Conservation (phyloP, 306 rosid species). For the Biancaea sappan region DNA sequence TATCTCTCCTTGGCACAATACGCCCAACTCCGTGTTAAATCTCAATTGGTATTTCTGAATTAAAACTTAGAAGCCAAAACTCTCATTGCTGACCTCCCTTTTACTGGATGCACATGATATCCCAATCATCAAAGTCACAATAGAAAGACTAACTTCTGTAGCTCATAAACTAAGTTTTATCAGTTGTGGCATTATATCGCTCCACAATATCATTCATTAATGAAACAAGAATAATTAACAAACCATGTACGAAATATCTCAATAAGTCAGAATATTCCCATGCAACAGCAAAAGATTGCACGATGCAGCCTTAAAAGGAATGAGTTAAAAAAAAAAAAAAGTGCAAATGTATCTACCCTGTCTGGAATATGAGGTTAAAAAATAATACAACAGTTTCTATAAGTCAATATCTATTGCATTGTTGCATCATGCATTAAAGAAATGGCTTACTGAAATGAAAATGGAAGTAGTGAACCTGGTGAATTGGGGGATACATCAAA, state of each 20-base stretch:
- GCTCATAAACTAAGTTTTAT: slow-evolving; percentile 1
- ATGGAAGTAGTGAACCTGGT: slow-evolving; percentile 65
- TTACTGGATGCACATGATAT: slow-evolving; percentile 7
- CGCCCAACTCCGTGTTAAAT: slow-evolving; percentile 11
- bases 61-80: slow-evolving; percentile 1
- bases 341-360: neutral
- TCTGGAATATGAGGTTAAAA: neutral
- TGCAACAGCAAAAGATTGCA: too few species aligned
- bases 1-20: slow-evolving; percentile 2
- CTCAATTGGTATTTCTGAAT: neutral
- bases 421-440: neutral
- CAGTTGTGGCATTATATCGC: neutral
- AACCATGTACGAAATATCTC: neutral
- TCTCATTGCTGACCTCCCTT: slow-evolving; percentile 13
- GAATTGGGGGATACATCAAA: slow-evolving; percentile 94
- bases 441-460: neutral
- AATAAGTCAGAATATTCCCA: neutral
- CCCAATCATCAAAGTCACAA: neutral
- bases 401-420: slow-evolving; percentile 9
- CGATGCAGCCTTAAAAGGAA: neutral
- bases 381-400: neutral
- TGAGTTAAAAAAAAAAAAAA: neutral
- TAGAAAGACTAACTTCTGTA: neutral
- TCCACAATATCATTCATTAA: slow-evolving; percentile 9
- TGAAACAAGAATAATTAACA: neutral